Evolutionary conservation across 2,329 filamentous ascomycete species (phyloP).

Genomic region (Fusarium sp.): DNA sequence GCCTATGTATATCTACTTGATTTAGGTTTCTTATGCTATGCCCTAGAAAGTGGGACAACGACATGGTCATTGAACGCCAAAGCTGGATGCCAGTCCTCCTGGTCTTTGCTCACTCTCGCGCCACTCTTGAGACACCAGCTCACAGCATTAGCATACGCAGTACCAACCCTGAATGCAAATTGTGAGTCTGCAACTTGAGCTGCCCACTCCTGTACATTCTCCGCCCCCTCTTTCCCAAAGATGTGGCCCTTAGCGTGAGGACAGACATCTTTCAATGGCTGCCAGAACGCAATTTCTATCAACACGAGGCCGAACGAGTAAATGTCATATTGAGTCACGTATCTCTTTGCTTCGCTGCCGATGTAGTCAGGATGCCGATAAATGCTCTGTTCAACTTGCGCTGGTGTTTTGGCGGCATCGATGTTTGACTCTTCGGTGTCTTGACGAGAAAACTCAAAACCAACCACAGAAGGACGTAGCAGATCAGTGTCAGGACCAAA

Average conservation of each 20-base stretch:
- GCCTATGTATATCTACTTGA: no score
- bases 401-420: not conserved
- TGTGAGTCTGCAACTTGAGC: not conserved
- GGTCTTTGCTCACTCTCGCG: rapidly evolving
- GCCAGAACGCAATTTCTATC: not conserved
- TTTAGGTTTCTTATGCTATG: not conserved
- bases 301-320: not conserved
- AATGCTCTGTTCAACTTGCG: not conserved
- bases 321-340: not conserved
- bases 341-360: not conserved
- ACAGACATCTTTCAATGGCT: not conserved
- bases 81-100: not conserved
- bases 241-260: rapidly evolving
- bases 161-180: not conserved
- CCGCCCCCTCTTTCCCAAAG: not conserved
- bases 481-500: not conserved
- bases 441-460: not conserved
- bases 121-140: not conserved
- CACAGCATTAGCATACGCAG: not conserved
- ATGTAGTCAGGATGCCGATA: not conserved
- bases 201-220: not conserved
- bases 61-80: not conserved
- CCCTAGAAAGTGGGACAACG: not conserved
- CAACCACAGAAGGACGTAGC: not conserved
- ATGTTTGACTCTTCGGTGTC: not conserved